These are phyloP conservation scores for Chrysoporthe deuterocubensis DNA, from an alignment of 2,329 filamentous ascomycete genomes.

Conservation along the genomic window DNA sequence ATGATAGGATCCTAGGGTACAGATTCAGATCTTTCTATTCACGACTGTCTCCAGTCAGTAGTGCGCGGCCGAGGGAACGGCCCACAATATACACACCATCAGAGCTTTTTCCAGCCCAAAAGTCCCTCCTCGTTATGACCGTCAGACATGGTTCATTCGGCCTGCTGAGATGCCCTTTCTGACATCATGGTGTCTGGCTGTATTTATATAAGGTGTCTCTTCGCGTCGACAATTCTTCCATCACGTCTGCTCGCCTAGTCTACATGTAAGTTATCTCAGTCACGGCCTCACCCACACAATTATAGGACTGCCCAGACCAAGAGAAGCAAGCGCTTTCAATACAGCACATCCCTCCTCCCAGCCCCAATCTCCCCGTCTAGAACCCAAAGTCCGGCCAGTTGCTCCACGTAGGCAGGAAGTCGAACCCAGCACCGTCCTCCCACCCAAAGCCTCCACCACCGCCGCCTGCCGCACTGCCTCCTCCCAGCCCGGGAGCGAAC, in stretches of 20 bases:
- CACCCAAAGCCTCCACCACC: constrained; percentile 47
- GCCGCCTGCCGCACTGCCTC: constrained; percentile 51
- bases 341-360: background rate
- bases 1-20: background rate
- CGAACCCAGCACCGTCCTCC: constrained; percentile 62
- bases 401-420: constrained; percentile 57
- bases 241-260: background rate
- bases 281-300: background rate
- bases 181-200: background rate
- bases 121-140: too few species aligned
- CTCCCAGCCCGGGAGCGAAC: constrained; percentile 52
- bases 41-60: background rate
- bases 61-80: background rate
- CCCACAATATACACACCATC: background rate
- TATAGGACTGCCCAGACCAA: background rate
- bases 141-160: too few species aligned
- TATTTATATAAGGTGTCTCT: background rate
- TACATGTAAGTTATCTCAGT: background rate
- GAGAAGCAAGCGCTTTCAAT: background rate
- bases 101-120: background rate
- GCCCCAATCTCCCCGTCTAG: constrained; percentile 10
- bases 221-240: background rate
- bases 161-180: background rate
- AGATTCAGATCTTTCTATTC: background rate
- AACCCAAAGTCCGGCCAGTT: constrained; percentile 47